Evolutionary conservation across 306 rosid genomes (phyloP).

Genomic region (Cicer arietinum): DNA sequence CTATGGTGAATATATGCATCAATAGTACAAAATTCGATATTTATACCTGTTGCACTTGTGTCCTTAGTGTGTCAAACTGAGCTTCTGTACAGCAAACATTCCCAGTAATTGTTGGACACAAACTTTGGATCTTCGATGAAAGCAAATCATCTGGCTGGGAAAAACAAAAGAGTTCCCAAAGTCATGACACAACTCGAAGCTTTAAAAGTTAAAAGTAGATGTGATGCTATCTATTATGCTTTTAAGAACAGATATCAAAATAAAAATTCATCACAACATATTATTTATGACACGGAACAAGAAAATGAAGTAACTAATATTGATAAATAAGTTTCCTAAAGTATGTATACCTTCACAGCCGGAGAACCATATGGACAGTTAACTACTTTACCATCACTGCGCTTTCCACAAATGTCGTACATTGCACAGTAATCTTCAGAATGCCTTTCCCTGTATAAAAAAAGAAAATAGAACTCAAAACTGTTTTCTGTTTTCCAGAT

Average conservation of each 20-base stretch:
- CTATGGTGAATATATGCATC: constrained; percentile 23
- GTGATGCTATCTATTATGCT: constrained; percentile 35
- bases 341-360: constrained; percentile 76
- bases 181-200: constrained; percentile 35
- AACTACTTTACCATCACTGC: constrained; percentile 78
- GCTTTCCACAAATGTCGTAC: constrained; percentile 87
- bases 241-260: constrained; percentile 19
- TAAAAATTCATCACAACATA: neutral
- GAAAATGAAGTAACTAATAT: neutral
- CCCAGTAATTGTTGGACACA: constrained; percentile 95
- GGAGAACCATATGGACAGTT: constrained; percentile 84
- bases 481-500: constrained; percentile 3
- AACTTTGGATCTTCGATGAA: constrained; percentile 93
- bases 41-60: constrained; percentile 83
- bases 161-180: constrained; percentile 34
- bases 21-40: constrained; percentile 7
- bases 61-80: constrained; percentile 82
- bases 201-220: constrained; percentile 29
- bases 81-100: constrained; percentile 90
- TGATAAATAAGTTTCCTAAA: constrained; percentile 17
- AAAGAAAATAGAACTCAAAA: constrained; percentile 10
- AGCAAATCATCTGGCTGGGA: constrained; percentile 92
- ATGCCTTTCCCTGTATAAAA: constrained; percentile 64
- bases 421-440: constrained; percentile 80
- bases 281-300: neutral